phyloP scores from a whole-genome alignment of 1,284 basidiomycete species.

The Fomitiporia mediterranea region DNA sequence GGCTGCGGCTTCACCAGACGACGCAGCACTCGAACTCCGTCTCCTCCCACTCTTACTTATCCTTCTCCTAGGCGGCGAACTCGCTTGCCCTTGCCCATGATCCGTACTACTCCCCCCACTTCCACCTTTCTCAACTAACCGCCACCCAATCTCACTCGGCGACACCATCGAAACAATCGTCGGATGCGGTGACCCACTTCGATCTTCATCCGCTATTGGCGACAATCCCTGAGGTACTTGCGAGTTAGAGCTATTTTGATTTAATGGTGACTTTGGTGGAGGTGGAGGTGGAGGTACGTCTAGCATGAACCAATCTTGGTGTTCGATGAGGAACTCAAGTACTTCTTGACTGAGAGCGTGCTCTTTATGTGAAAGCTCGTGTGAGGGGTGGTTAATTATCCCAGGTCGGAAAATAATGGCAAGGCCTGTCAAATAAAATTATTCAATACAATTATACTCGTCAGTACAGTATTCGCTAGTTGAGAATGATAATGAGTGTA shows the following conservation, averaged over 20 bases:
- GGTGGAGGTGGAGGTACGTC: conserved; percentile 69
- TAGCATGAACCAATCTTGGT: conserved; percentile 84
- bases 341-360: conserved; percentile 87
- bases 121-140: conserved; percentile 35
- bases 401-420: conserved; percentile 95
- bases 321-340: conserved; percentile 89
- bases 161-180: conserved; percentile 11
- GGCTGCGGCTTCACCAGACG: not conserved
- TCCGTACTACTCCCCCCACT: conserved; percentile 25
- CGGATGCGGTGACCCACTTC: conserved; percentile 13
- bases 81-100: conserved; percentile 25
- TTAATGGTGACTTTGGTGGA: conserved; percentile 25
- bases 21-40: conserved; percentile 4
- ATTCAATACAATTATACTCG: not conserved
- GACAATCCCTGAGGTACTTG: not conserved
- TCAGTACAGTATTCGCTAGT: too few relatives aligned
- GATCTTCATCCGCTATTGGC: conserved; percentile 6
- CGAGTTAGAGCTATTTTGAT: not conserved
- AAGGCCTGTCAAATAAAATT: conserved; percentile 53
- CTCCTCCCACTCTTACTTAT: not conserved
- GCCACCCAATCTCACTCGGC: conserved; percentile 36
- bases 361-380: conserved; percentile 78
- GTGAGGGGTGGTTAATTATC: conserved; percentile 81
- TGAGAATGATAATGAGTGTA: conserved; percentile 2
- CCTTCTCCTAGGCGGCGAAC: not conserved